phyloP scores from a whole-genome alignment of 805 yeast genomes.

The Candida morakotiae region DNA sequence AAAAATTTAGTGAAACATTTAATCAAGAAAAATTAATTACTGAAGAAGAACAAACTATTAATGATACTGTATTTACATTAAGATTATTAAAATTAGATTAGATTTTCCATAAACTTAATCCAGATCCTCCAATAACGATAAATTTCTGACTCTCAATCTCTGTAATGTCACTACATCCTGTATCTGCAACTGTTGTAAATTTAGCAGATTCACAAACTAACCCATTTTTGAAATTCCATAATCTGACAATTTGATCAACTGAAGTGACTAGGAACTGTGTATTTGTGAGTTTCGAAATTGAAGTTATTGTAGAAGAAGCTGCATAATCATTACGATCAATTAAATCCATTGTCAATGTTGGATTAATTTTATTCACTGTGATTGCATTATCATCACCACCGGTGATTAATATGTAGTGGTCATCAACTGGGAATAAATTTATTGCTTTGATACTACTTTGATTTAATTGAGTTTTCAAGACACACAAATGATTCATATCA shows the following conservation, averaged over 20 bases:
- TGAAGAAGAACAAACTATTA: slow-evolving; percentile 78
- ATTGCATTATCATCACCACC: slow-evolving; percentile 95
- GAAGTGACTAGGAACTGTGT: slow-evolving; percentile 56
- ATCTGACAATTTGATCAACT: slow-evolving; percentile 74
- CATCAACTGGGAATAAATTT: slow-evolving; percentile 12
- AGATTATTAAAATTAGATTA: slow-evolving; percentile 61
- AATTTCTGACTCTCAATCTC: slow-evolving; percentile 22
- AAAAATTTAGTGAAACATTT: slow-evolving; percentile 39
- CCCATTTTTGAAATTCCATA: slow-evolving; percentile 49
- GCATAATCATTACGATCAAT: slow-evolving; percentile 47
- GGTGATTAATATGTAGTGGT: slow-evolving; percentile 43
- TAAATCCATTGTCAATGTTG: slow-evolving; percentile 17
- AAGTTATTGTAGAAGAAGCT: slow-evolving; percentile 85
- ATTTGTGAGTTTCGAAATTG: slow-evolving; percentile 38
- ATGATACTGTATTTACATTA: slow-evolving; percentile 74
- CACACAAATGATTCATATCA: slow-evolving; percentile 29
- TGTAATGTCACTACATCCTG: slow-evolving; percentile 62
- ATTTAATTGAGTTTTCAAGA: slow-evolving; percentile 46
- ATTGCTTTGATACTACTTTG: slow-evolving; percentile 81
- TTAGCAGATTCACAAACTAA: slow-evolving; percentile 30
- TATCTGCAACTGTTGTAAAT: slow-evolving; percentile 86
- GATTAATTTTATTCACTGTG: slow-evolving; percentile 17
- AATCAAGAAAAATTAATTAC: slow-evolving; percentile 51
- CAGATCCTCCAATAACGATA: slow-evolving; percentile 74
- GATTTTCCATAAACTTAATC: slow-evolving; percentile 52